Base-by-base conservation (phyloP, 2,329 filamentous ascomycete species). In the Fusarium phyllophilum region DNA sequence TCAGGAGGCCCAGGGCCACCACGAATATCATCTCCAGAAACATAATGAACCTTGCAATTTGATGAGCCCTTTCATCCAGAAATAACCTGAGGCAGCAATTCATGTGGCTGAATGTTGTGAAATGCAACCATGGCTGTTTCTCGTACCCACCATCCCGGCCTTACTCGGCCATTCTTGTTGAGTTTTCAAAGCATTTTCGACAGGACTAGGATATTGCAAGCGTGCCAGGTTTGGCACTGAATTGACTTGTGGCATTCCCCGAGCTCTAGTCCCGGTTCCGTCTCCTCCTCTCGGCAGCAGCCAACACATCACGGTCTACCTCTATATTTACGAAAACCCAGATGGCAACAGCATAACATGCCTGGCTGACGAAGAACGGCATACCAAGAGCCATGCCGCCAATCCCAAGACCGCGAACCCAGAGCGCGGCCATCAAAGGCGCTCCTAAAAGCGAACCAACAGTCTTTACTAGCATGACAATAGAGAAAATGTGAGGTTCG, bases 391-490 rank as follows among this genome's bases (percentile, higher is more conserved):
- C 75, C 24, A 62, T 9, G 4, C 80, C 82, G 2, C 83, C 83
- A 0, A 82, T 69, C 1, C 78, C 77, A 20, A 88, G 84, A 6
- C 84, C 86, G n/a, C 75, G 74, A 10, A 87, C 83, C 86, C 86
- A 88, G 6, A 86, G 60, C 3, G 79, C 68, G 7, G 85, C 85
- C 85, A 87, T 87, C 14, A 85, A 72, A 2, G 85, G 84, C 5
- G 85, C 85, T 0, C 86, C 86, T 0, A 87, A 64, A 15, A 88
- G 79, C 12, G 85, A 85, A 8, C 86, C 86, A 1, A 84, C 78
- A 1, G 85, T 86, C 77, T 86, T 86, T 5, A 86, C 81, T 73
- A 88, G 80, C 85, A 87, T 87, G 20, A 86, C 85, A n/a, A 87
- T 82, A 5, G 86, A 85, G 64, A 87, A 87, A 5, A 87, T 79